These are phyloP conservation scores for Limonomyces culmigenus DNA, from an alignment of 1,284 basidiomycete genomes.

Conservation along the genomic window DNA sequence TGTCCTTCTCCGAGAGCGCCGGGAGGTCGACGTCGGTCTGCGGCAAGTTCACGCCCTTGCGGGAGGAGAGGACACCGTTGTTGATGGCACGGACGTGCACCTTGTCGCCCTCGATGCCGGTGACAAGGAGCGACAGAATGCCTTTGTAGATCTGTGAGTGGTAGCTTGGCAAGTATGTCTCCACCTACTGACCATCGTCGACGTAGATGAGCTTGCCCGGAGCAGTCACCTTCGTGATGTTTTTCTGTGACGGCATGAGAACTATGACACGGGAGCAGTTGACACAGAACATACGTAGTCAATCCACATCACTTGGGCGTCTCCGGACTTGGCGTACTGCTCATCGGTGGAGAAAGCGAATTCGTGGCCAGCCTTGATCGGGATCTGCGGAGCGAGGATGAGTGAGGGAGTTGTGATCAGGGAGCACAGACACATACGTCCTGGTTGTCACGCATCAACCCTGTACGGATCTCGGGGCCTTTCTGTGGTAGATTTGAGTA, in stretches of 20 bases:
- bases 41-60: constrained; percentile 99
- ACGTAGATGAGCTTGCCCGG: constrained; percentile 95
- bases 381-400: constrained; percentile 29
- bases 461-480: constrained; percentile 99
- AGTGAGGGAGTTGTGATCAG: background rate
- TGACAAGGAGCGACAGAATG: constrained; percentile 87
- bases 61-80: constrained; percentile 85
- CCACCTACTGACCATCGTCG: constrained; percentile 64
- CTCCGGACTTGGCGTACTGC: constrained; percentile 65
- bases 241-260: constrained; percentile 34
- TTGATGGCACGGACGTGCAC: constrained; percentile 85
- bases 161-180: background rate
- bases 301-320: constrained; percentile 74
- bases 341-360: constrained; percentile 84
- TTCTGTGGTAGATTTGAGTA: constrained; percentile 34
- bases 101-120: constrained; percentile 67
- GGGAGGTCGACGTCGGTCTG: constrained; percentile 97
- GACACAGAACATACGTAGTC: constrained; percentile 60
- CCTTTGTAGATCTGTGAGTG: constrained; percentile 20
- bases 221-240: constrained; percentile 89
- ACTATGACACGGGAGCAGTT: constrained; percentile 8
- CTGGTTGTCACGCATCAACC: constrained; percentile 72
- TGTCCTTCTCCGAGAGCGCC: constrained; percentile 96
- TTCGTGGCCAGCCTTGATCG: constrained; percentile 85
- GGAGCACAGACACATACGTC: constrained; percentile 48